Percentiles rank a stretch among this genome's conserved stretches.
These are phyloP conservation scores for Acacia confusa DNA, from an alignment of 306 rosid species.

Conservation along the genomic window DNA sequence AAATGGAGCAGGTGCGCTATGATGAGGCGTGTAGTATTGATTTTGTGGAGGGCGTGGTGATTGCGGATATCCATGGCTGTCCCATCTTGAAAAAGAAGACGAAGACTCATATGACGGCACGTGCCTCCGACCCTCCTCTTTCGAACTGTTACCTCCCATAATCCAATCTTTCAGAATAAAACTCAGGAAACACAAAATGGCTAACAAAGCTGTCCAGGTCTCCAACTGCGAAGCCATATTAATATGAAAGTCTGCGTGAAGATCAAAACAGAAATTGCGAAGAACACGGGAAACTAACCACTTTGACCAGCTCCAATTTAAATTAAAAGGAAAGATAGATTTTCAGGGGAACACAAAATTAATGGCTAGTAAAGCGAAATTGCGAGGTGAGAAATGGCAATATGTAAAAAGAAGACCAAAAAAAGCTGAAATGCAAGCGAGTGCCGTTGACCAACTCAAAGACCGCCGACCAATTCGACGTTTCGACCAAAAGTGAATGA, in stretches of 20 bases:
- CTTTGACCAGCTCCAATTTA: background rate
- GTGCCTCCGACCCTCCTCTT: slow-evolving; percentile 40
- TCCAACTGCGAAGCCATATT: slow-evolving; percentile 32
- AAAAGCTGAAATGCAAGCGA: slow-evolving; percentile 15
- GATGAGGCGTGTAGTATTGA: slow-evolving; percentile 45
- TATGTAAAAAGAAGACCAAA: slow-evolving; percentile 25
- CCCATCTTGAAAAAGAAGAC: slow-evolving; percentile 47
- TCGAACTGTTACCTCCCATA: slow-evolving; percentile 72
- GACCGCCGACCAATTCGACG: slow-evolving; percentile 11
- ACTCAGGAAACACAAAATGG: slow-evolving; percentile 31
- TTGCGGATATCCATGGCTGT: slow-evolving; percentile 44
- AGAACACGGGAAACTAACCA: background rate
- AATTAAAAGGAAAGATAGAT: background rate
- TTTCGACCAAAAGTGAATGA: slow-evolving; percentile 15
- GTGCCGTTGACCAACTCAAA: slow-evolving; percentile 37
- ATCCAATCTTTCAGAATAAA: slow-evolving; percentile 34
- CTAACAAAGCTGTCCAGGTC: slow-evolving; percentile 34
- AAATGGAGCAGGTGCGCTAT: slow-evolving; percentile 37
- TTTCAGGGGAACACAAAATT: slow-evolving; percentile 8
- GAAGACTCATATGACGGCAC: slow-evolving; percentile 37
- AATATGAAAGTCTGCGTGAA: background rate
- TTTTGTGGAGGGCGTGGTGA: slow-evolving; percentile 45
- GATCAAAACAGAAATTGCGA: slow-evolving; percentile 22
- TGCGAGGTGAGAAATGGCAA: background rate
- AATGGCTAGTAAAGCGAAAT: slow-evolving; percentile 28